Conservation (phyloP, 2,329 filamentous ascomycete genomes). For the Fusarium cicatricum region DNA sequence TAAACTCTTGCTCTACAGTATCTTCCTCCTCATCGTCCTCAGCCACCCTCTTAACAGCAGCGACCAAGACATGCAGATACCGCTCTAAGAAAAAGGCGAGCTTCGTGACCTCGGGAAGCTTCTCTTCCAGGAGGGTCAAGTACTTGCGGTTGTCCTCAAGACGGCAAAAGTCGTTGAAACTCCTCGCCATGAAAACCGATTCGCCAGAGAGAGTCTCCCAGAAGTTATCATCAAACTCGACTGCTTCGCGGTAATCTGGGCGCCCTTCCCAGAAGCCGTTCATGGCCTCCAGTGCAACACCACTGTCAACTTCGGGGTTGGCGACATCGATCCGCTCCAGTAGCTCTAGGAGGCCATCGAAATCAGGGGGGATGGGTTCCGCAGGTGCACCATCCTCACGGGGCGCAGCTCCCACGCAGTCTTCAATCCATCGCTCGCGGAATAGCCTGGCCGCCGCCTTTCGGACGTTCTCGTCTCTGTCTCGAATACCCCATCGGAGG, state of each 20-base stretch:
- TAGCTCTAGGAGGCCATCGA: conserved; percentile 88
- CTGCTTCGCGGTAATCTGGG: conserved; percentile 78
- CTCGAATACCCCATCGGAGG: conserved; percentile 90
- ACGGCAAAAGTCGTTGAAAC: conserved; percentile 93
- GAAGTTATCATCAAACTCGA: conserved; percentile 76
- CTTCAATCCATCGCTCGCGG: conserved; percentile 96
- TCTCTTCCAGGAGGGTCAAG: conserved; percentile 83
- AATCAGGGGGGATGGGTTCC: conserved; percentile 69
- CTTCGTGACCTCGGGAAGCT: conserved; percentile 92
- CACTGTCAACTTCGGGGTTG: conserved; percentile 87
- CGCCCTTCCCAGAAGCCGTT: conserved; percentile 94
- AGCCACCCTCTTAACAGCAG: conserved; percentile 67
- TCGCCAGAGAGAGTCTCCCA: conserved; percentile 86
- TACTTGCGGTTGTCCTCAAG: conserved; percentile 77
- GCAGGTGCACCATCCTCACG: conserved; percentile 64
- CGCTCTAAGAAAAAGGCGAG: conserved; percentile 87
- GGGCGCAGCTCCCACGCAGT: conserved; percentile 77
- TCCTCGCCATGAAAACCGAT: conserved; percentile 87
- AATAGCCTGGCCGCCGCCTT: conserved; percentile 92
- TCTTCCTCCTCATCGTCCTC: conserved; percentile 75
- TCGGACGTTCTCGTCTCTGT: conserved; percentile 92
- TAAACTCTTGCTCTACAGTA: conserved; percentile 90
- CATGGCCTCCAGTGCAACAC: conserved; percentile 94
- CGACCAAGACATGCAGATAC: conserved; percentile 75
- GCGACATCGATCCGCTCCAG: conserved; percentile 94